phyloP scores from a whole-genome alignment of 352 stramenopile genomes.

The Globisporangium echinulatum region DNA sequence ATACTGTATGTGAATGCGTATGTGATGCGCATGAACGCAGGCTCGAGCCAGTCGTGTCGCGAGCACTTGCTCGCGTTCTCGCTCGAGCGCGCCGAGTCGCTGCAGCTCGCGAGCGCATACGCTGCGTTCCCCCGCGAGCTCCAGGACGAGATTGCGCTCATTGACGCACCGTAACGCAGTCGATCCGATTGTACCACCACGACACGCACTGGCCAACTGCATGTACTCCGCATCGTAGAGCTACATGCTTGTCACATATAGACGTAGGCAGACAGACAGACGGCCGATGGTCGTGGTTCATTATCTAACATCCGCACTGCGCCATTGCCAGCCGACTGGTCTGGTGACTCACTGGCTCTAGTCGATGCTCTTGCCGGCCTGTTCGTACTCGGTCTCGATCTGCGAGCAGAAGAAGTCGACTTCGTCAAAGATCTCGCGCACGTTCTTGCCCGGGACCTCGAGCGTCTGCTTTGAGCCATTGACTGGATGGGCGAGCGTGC shows the following conservation, averaged over 20 bases:
- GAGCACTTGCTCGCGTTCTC: slow-evolving; percentile 47
- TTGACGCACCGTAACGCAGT: slow-evolving; percentile 22
- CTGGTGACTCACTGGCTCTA: slow-evolving; percentile 19
- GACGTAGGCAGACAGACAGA: slow-evolving; percentile 8
- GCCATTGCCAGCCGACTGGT: neutral
- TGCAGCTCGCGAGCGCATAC: slow-evolving; percentile 30
- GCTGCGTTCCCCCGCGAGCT: slow-evolving; percentile 35
- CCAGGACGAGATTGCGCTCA: slow-evolving; percentile 38
- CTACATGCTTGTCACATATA: slow-evolving; percentile 5
- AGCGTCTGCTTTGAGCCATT: slow-evolving; percentile 70
- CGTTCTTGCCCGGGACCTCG: slow-evolving; percentile 64
- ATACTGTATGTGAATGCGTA: no score
- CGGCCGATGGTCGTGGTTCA: no score
- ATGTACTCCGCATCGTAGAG: no score
- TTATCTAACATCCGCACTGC: neutral
- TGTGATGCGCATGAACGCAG: slow-evolving; percentile 12
- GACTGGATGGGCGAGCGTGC: slow-evolving; percentile 17
- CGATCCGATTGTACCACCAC: no score
- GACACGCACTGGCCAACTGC: no score
- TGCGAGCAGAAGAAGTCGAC: slow-evolving; percentile 80
- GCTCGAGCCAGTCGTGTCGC: slow-evolving; percentile 46
- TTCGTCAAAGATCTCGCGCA: slow-evolving; percentile 81
- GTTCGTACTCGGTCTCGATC: slow-evolving; percentile 85
- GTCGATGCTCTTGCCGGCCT: slow-evolving; percentile 77
- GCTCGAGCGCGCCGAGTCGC: slow-evolving; percentile 33